phyloP scores from a whole-genome alignment of 2,329 filamentous ascomycete genomes.

The Stachybotrys chlorohalonatus region DNA sequence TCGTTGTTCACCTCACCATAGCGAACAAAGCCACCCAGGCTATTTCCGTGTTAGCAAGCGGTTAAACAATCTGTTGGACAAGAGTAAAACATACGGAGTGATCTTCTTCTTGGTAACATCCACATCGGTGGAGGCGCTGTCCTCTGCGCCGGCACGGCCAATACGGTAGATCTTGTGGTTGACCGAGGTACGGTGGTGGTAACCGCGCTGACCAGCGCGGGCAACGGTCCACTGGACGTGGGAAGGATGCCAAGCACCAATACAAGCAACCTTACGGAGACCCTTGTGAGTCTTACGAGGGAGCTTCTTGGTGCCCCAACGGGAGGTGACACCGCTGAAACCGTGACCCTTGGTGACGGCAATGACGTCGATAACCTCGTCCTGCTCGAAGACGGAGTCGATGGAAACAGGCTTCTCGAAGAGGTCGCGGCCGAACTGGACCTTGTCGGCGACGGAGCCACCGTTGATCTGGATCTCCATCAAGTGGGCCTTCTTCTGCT shows the following conservation, averaged over 20 bases:
- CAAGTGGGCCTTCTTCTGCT: conserved; percentile 99
- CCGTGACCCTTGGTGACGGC: conserved; percentile 99
- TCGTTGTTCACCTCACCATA: conserved; percentile 99
- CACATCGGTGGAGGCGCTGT: conserved; percentile 88
- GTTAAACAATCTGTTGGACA: background rate
- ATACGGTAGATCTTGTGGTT: conserved; percentile 99
- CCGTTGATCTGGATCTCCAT: conserved; percentile 99
- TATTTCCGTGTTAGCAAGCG: conserved; percentile 33
- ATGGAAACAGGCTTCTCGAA: conserved; percentile 99
- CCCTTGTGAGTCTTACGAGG: conserved; percentile 99
- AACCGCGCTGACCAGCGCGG: conserved; percentile 98
- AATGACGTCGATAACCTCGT: conserved; percentile 99
- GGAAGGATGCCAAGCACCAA: conserved; percentile 99
- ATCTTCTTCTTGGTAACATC: conserved; percentile 99
- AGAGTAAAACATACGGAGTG: conserved; percentile 72
- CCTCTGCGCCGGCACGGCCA: conserved; percentile 83
- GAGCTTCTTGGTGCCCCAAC: conserved; percentile 99
- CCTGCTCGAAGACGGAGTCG: conserved; percentile 93
- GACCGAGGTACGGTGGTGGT: conserved; percentile 99
- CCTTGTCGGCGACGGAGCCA: conserved; percentile 92
- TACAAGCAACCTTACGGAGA: conserved; percentile 99
- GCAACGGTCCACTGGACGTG: conserved; percentile 99
- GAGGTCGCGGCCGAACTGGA: conserved; percentile 85
- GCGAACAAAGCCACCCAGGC: conserved; percentile 97
- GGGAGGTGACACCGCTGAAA: conserved; percentile 91